Conservation (phyloP, 2,329 filamentous ascomycete species). For the Remersonia thermophila region DNA sequence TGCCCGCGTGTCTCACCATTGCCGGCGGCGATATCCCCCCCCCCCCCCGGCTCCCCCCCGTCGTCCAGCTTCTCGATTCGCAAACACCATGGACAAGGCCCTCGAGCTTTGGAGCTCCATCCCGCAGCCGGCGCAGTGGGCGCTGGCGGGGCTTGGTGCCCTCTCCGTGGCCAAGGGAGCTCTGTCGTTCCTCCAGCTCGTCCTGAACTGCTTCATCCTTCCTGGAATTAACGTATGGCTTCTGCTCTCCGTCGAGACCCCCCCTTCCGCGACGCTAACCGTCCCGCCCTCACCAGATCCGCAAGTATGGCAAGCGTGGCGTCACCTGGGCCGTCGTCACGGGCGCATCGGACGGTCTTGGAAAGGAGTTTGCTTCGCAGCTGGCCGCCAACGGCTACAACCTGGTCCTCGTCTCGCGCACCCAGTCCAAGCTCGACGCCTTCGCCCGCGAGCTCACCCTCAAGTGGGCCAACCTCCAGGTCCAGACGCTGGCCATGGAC, state of each 20-base stretch:
- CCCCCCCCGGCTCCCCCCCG: no score
- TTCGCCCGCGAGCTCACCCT: constrained; percentile 63
- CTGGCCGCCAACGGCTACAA: constrained; percentile 90
- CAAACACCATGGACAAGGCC: constrained; percentile 22
- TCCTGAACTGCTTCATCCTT: constrained; percentile 58
- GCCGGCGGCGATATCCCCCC: no score
- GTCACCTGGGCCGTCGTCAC: constrained; percentile 83
- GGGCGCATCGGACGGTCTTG: constrained; percentile 89
- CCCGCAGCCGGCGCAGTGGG: constrained; percentile 34
- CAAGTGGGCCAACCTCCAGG: constrained; percentile 54
- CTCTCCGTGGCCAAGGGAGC: constrained; percentile 45
- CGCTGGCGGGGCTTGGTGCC: constrained; percentile 43
- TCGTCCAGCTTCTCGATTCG: background rate
- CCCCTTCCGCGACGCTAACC: constrained; percentile 9
- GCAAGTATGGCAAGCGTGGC: constrained; percentile 79
- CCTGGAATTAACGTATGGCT: constrained; percentile 46
- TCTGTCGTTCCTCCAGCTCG: constrained; percentile 45
- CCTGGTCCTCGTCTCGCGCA: constrained; percentile 86
- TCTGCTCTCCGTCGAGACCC: background rate
- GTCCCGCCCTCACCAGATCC: constrained; percentile 47
- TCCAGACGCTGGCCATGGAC: constrained; percentile 81
- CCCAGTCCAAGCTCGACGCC: constrained; percentile 75
- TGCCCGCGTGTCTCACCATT: no score
- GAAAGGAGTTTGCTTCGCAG: constrained; percentile 89
- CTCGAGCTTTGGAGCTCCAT: constrained; percentile 25